A percentile compares a stretch with the other conserved stretches of the same genome.
Conservation (phyloP, 306 rosid genomes). For the Citrullus mucosospermus region DNA sequence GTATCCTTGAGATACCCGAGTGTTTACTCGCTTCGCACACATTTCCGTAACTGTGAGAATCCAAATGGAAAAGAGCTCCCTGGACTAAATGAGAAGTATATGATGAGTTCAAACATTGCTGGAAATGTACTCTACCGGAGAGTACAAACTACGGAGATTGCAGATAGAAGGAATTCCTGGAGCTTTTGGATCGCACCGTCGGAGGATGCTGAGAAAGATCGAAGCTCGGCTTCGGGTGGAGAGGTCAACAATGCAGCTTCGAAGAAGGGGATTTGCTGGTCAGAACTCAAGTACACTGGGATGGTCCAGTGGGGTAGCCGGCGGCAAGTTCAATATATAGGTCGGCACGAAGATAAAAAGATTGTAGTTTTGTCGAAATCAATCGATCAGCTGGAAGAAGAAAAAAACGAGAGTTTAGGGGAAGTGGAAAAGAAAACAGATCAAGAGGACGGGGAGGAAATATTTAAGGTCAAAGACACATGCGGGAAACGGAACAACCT, state of each 20-base stretch:
- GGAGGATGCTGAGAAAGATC: background rate
- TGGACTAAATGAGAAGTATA: conserved; percentile 46
- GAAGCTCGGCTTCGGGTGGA: conserved; percentile 17
- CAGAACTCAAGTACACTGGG: conserved; percentile 45
- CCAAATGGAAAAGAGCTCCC: conserved; percentile 39
- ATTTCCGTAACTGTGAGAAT: conserved; percentile 25
- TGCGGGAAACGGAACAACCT: conserved; percentile 19
- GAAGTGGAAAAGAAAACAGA: conserved; percentile 7
- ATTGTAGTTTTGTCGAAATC: conserved; percentile 16
- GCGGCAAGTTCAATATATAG: conserved; percentile 46
- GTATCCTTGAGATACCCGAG: conserved; percentile 66
- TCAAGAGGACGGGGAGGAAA: conserved; percentile 8
- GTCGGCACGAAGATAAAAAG: conserved; percentile 31
- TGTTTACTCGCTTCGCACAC: conserved; percentile 44
- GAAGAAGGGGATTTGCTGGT: conserved; percentile 55
- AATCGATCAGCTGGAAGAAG: conserved; percentile 13
- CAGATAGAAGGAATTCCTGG: conserved; percentile 34
- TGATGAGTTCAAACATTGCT: conserved; percentile 39
- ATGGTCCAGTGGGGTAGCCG: conserved; percentile 79
- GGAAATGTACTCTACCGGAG: conserved; percentile 35
- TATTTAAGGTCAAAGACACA: conserved; percentile 2
- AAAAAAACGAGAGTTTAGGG: conserved; percentile 14
- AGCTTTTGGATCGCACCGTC: conserved; percentile 47
- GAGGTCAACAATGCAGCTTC: conserved; percentile 10
- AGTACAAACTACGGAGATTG: conserved; percentile 31